phyloP scores from a whole-genome alignment of 108 stramenopile genomes.

The Cyclostephanos tholiformis region DNA sequence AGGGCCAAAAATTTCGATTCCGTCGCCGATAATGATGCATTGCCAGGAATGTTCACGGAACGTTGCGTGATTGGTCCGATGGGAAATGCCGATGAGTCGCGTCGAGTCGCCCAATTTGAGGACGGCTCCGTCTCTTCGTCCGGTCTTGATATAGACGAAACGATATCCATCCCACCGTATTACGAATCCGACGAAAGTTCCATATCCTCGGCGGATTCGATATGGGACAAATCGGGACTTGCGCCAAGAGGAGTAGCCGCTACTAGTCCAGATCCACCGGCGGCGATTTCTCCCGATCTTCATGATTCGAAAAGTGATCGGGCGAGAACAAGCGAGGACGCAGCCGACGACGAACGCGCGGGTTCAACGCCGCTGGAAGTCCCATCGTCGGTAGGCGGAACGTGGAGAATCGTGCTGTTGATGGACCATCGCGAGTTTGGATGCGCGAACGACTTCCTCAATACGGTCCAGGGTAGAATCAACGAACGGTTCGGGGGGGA shows the following conservation, averaged over 20 bases:
- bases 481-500: constrained; percentile 24
- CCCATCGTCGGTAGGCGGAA: background rate
- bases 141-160: background rate
- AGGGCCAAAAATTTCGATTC: background rate
- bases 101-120: background rate
- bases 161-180: background rate
- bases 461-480: constrained; percentile 11
- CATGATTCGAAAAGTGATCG: background rate
- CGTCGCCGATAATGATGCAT: background rate
- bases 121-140: background rate
- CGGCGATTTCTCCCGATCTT: background rate
- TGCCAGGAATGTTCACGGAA: background rate
- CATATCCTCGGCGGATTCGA: constrained; percentile 25
- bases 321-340: background rate
- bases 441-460: constrained; percentile 31
- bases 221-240: constrained; percentile 22
- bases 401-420: constrained; percentile 23
- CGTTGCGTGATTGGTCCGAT: background rate
- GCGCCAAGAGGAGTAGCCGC: background rate
- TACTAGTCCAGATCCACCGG: background rate
- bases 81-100: background rate
- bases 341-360: background rate
- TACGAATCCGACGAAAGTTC: constrained; percentile 14
- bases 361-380: constrained; percentile 10
- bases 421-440: constrained; percentile 40